These are phyloP conservation scores for Sideroxylon spinosum DNA, from an alignment of 179 eudicot species.

Conservation along the genomic window DNA sequence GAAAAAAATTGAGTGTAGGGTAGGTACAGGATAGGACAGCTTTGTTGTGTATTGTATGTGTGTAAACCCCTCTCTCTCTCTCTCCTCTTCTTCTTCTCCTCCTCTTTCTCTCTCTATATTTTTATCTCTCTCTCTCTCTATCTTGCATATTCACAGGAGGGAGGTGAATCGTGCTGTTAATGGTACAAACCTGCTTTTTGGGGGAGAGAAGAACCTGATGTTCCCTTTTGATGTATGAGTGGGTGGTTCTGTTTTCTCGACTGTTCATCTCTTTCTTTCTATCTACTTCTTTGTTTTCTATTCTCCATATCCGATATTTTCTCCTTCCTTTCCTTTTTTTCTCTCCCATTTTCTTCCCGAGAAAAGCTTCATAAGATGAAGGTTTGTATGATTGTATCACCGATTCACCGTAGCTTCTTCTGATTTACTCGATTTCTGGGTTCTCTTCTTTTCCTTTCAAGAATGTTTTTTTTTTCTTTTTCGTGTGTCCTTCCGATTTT, in stretches of 20 bases:
- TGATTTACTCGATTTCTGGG: constrained; percentile 6
- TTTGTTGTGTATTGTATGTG: constrained; percentile 20
- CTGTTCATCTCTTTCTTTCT: constrained; percentile 3
- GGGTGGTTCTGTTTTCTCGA: constrained; percentile 33
- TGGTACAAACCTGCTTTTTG: constrained; percentile 31
- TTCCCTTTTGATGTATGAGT: constrained; percentile 42
- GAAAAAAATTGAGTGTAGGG: constrained; percentile 29
- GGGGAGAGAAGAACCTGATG: constrained; percentile 41
- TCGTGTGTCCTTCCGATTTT: neutral
- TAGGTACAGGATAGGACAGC: constrained; percentile 42
- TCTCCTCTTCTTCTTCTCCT: neutral
- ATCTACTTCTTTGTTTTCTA: neutral
- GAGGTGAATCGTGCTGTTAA: constrained; percentile 24
- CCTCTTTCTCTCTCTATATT: neutral
- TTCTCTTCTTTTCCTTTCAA: neutral
- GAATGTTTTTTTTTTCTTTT: neutral
- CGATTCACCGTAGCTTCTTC: neutral
- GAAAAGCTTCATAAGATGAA: constrained; percentile 8
- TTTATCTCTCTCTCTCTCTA: neutral
- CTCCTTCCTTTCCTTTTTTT: neutral
- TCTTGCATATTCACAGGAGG: constrained; percentile 29
- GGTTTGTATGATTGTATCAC: constrained; percentile 5
- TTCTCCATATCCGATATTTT: neutral
- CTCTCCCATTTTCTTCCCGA: constrained; percentile 6
- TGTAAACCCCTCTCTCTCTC: neutral